Evolutionary conservation across 1,284 basidiomycete genomes (phyloP), one percentile per base, ranked within the genome.

Genomic region (Gymnopus androsaceus): DNA sequence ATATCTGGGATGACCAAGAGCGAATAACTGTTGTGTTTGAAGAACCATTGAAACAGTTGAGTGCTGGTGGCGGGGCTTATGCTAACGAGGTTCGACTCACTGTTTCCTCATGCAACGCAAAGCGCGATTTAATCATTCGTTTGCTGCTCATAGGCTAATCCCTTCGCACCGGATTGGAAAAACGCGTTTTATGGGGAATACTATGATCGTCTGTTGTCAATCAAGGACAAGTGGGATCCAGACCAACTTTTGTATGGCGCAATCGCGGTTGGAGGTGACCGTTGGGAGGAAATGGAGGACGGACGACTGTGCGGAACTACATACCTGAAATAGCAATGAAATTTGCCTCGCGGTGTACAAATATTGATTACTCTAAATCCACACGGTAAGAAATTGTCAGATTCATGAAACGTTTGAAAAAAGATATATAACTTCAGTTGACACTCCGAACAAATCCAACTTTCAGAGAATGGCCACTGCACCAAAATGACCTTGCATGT

Each of bases 161-260:
- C 57, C 3, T 54, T 55, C n/a, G 64, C 64, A 37, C 64, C 63
- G 0, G 57, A 65, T 34, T 64, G 59, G 57, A 60, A 66, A 36
- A 25, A 44, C 6, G 55, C 54, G 21, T 64, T 67, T 38, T 67
- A 63, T 41, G 66, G 66, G 4, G 8, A 36, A 3, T 63, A 67
- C 38, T 67, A 67, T 44, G 34, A 53, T 4, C 54, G 55, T 1
- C 56, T 67, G 1, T 38, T 66, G 1, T n/a, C 42, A 6, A 63
- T 67, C 30, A 67, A 67, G 34, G 59, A 64, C 21, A 61, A 57
- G 23, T 66, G 55, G 31, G 66, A 67, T 54, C 66, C 64, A 8
- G 58, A 59, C 12, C 62, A 67, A 17, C 11, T 64, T 4, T 36
- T 67, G 15, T 64, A 64, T 47, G 66, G 59, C n/a, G 45, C 56